Evolutionary conservation across 805 yeast species (phyloP), one percentile per base, ranked within the genome.

Genomic region (Monosporozyma aerobia): DNA sequence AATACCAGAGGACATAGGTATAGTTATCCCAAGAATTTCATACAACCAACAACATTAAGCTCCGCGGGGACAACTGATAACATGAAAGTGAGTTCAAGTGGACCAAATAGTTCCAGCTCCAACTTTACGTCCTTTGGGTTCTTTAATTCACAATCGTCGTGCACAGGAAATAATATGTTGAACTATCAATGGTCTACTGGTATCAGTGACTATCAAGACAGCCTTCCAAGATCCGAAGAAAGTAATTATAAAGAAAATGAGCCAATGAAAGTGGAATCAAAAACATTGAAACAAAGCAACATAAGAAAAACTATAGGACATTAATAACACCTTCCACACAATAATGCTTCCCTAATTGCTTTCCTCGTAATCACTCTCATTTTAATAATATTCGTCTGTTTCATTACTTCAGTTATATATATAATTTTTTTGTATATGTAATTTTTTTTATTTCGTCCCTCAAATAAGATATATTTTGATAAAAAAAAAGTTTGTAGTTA

Each of bases 1-100:
- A 63, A 60, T 43, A 62, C 65, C 8, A 50, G 56, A 23, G 65
- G 64, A 7, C 65, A 61, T 51, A 54, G 58, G 35, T 62, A 63
- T 50, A 56, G 61, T 3, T 63, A 62, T 44, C 65, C 65, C 4
- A 56, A 50, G 8, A 49, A 33, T 5, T 46, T 30, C n/a, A 33
- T 29, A 29, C 45, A 47, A 23, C 43, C 52, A 30, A 43, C 45
- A 5, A n/a, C 25, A 43, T 19, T 43, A 11, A 10, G 30, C 4
- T 35, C 39, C 14, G 16, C 16, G 13, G 39, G 39, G 13, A 11
- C 16, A 13, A 35, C 13, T 3, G 37, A 32, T 13, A 32, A 32
- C 10, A 32, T 37, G 41, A 37, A 37, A 8, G 5, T 32, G 4
- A 37, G n/a, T 16, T 39, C 43, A 39, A 39, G 9, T 39, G 8